Evolutionary conservation across 2,329 filamentous ascomycete genomes (phyloP).

Genomic region (Alternaria rosae): DNA sequence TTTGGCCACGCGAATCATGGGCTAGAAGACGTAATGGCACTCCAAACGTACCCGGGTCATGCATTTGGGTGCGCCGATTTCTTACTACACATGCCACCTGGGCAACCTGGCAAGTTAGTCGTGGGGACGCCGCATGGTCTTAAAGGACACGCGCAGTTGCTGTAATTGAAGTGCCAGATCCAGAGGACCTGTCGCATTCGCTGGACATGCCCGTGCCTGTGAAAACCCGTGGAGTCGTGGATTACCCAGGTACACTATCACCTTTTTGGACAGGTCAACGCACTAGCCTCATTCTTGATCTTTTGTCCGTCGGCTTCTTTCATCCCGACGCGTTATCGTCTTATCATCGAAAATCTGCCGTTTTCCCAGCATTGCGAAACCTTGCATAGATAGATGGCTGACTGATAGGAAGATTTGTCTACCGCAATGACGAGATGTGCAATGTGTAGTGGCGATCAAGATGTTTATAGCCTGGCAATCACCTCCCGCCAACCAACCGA

Average conservation of each 20-base stretch:
- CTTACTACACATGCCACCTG: not conserved
- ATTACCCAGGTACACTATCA: not conserved
- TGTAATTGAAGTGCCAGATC: not conserved
- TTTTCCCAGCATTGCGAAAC: not conserved
- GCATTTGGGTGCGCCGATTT: not conserved
- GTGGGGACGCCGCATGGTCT: not conserved
- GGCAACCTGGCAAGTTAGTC: not conserved
- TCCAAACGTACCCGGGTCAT: not conserved
- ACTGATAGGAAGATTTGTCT: not conserved
- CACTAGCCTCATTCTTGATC: not conserved
- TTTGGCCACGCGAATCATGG: not conserved
- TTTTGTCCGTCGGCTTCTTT: conserved; percentile 8
- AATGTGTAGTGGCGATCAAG: not conserved
- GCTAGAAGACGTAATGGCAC: not conserved
- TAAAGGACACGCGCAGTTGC: not conserved
- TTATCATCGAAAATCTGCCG: not conserved
- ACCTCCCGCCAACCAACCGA: not conserved
- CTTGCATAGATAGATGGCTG: not conserved
- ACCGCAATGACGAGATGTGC: not conserved
- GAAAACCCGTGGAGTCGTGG: not conserved
- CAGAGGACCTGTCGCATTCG: not conserved
- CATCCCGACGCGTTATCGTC: conserved; percentile 2
- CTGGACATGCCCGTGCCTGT: not conserved
- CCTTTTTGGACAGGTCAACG: not conserved
- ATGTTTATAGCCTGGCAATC: not conserved